phyloP scores from a whole-genome alignment of 2,329 filamentous ascomycete species.

The Pseudogymnoascus sp. region DNA sequence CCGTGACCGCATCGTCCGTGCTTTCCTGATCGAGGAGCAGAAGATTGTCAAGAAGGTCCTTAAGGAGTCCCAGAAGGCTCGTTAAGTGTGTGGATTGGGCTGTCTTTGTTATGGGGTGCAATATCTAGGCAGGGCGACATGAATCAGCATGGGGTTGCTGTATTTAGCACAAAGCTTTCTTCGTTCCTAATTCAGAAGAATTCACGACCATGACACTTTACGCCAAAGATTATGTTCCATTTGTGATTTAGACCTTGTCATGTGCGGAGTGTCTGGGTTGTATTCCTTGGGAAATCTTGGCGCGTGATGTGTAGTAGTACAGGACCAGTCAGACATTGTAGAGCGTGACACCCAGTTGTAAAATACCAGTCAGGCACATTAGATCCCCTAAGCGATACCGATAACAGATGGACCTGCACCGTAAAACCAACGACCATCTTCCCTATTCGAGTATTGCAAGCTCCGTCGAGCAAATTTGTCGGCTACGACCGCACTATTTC shows the following conservation, averaged over 20 bases:
- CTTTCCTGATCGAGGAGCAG: conserved; percentile 99
- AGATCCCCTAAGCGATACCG: neutral
- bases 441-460: neutral
- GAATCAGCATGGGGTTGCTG: conserved; percentile 31
- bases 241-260: neutral
- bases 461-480: neutral
- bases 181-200: conserved; percentile 26
- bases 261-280: neutral
- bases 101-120: conserved; percentile 31
- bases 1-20: conserved; percentile 93
- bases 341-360: neutral
- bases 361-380: neutral
- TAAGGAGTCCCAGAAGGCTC: conserved; percentile 74
- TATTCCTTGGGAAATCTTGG: neutral
- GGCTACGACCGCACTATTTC: neutral
- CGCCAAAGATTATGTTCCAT: neutral
- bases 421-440: neutral
- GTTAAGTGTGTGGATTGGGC: conserved; percentile 26
- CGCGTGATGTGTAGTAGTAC: neutral
- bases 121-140: conserved; percentile 30
- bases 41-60: conserved; percentile 99
- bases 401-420: neutral
- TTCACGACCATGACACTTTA: conserved; percentile 12
- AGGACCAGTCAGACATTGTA: neutral
- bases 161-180: conserved; percentile 29